Conservation (phyloP, 768 basidiomycete species). For the Leccinum boreale region DNA sequence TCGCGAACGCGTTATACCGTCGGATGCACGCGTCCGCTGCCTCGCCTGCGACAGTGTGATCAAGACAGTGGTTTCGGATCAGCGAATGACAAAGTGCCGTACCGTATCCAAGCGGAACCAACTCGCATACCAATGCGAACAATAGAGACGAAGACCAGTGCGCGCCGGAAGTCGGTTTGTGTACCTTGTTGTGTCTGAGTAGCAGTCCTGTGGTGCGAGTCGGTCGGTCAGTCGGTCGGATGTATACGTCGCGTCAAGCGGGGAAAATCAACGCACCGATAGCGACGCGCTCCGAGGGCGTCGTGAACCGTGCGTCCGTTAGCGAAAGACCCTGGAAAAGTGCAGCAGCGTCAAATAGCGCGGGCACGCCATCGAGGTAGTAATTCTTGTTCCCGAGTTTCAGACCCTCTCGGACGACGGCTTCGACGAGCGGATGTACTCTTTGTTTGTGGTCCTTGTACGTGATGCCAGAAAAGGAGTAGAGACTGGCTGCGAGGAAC, state of each 20-base stretch:
- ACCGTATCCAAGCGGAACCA: constrained; percentile 53
- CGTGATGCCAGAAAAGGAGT: constrained; percentile 60
- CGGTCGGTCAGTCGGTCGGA: not conserved
- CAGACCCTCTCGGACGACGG: constrained; percentile 76
- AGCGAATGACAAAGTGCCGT: not conserved
- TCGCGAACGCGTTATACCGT: constrained; percentile 63
- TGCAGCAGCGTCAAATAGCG: constrained; percentile 53
- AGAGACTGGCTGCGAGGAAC: constrained; percentile 76
- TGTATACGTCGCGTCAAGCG: not conserved
- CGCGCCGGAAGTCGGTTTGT: constrained; percentile 57
- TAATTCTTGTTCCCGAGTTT: constrained; percentile 80
- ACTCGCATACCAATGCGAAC: constrained; percentile 73
- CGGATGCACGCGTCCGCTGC: constrained; percentile 48
- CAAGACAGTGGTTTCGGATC: not conserved
- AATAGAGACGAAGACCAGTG: constrained; percentile 71
- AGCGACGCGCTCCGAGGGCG: constrained; percentile 49
- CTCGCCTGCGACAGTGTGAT: constrained; percentile 32
- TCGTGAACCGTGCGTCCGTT: constrained; percentile 32
- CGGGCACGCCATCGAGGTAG: constrained; percentile 72
- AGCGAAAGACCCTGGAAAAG: constrained; percentile 36
- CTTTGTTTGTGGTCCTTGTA: constrained; percentile 68
- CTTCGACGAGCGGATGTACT: constrained; percentile 53
- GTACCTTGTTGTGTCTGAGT: constrained; percentile 63
- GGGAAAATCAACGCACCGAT: constrained; percentile 45
- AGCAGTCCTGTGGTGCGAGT: constrained; percentile 48